Evolutionary conservation across 179 eudicot species (phyloP).

Genomic region (Camellia oleifera): DNA sequence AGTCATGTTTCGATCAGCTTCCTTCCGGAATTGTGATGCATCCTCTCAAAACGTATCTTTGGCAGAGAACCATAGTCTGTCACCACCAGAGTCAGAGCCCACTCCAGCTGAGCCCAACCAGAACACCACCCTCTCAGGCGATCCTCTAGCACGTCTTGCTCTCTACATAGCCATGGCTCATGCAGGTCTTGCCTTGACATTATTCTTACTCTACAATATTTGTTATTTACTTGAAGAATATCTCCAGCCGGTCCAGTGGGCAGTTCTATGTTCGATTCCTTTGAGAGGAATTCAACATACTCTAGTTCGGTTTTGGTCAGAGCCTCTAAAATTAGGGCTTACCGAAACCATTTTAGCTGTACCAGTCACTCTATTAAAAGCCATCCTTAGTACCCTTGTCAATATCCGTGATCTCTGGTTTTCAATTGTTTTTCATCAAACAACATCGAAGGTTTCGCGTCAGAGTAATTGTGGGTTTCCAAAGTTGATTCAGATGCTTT

Average conservation of each 20-base stretch:
- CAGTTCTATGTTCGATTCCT: constrained; percentile 85
- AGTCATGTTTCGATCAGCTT: constrained; percentile 77
- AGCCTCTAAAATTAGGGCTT: constrained; percentile 66
- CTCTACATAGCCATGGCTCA: constrained; percentile 89
- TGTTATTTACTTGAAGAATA: constrained; percentile 64
- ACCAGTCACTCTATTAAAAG: constrained; percentile 63
- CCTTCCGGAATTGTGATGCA: constrained; percentile 42
- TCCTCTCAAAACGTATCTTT: constrained; percentile 17
- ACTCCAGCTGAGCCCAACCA: constrained; percentile 11
- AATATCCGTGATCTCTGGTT: constrained; percentile 47
- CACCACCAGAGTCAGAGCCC: constrained; percentile 10
- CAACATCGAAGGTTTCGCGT: constrained; percentile 20
- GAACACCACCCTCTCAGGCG: constrained; percentile 37
- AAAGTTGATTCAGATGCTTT: constrained; percentile 58
- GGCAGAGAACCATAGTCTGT: constrained; percentile 19
- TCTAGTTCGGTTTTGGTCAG: constrained; percentile 78
- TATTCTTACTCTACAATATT: constrained; percentile 53
- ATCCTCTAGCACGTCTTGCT: constrained; percentile 63
- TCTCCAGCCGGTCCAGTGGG: constrained; percentile 77
- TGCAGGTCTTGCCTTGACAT: constrained; percentile 59
- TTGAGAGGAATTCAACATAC: constrained; percentile 66
- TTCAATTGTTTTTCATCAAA: constrained; percentile 33
- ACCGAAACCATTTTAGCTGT: constrained; percentile 78
- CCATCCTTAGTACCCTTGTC: constrained; percentile 67
- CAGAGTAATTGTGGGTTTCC: constrained; percentile 56